Conservation (phyloP, 805 yeast species). For the Yarrowia sp. region DNA sequence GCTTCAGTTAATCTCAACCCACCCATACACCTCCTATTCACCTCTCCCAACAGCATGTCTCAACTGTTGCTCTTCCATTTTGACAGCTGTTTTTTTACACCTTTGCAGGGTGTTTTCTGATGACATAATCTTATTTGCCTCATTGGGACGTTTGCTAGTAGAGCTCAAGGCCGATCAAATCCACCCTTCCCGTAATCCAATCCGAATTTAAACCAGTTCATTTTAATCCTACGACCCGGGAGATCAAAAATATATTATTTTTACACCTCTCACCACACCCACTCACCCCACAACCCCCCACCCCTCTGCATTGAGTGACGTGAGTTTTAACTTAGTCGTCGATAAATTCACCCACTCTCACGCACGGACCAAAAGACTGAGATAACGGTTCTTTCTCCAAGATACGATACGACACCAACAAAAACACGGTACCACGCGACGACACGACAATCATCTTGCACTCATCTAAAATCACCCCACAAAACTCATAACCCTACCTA, state of each 20-base stretch:
- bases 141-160: neutral
- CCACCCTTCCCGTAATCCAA: no score
- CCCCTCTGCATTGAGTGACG: neutral
- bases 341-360: conserved; percentile 7
- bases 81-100: no score
- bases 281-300: neutral
- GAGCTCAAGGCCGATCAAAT: no score
- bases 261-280: neutral
- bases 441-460: neutral
- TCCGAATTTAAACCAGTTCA: neutral
- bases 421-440: neutral
- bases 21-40: no score
- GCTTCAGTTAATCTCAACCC: no score
- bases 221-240: neutral
- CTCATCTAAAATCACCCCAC: neutral
- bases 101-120: neutral
- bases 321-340: conserved; percentile 11
- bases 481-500: no score
- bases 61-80: no score
- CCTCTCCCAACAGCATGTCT: no score
- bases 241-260: neutral
- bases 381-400: neutral
- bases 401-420: neutral
- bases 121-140: conserved; percentile 12
- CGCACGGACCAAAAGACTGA: neutral